A percentile compares a stretch with the other conserved stretches of the same genome.
Conservation (phyloP, 352 stramenopile genomes). For the Albugo candida region DNA sequence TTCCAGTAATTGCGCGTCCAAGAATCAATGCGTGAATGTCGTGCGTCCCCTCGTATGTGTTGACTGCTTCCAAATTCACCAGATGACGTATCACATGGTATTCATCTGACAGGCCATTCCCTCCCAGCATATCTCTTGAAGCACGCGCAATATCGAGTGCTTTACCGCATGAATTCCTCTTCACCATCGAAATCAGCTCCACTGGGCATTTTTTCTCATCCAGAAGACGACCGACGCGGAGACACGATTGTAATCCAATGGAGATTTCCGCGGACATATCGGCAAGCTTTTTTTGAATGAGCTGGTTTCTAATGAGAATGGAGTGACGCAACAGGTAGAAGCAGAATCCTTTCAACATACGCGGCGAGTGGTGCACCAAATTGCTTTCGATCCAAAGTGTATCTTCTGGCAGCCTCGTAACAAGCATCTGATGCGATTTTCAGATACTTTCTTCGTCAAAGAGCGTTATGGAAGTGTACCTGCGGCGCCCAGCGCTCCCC, state of each 20-base stretch:
- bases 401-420: constrained; percentile 83
- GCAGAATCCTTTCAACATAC: constrained; percentile 16
- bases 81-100: constrained; percentile 97
- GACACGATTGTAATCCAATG: constrained; percentile 80
- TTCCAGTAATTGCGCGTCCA: constrained; percentile 90
- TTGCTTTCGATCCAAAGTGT: constrained; percentile 89
- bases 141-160: constrained; percentile 84
- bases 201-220: constrained; percentile 60
- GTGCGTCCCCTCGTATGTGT: constrained; percentile 98
- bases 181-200: constrained; percentile 90
- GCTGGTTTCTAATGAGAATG: constrained; percentile 73
- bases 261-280: constrained; percentile 95
- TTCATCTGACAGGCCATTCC: constrained; percentile 96
- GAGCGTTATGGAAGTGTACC: constrained; percentile 18
- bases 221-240: constrained; percentile 84
- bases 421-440: constrained; percentile 58
- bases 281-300: constrained; percentile 97
- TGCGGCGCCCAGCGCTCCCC: constrained; percentile 89
- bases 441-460: background rate
- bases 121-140: constrained; percentile 92
- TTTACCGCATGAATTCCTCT: constrained; percentile 92
- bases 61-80: constrained; percentile 96
- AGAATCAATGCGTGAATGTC: constrained; percentile 98
- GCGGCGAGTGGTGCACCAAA: constrained; percentile 92
- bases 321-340: background rate